Conservation (phyloP, 2,329 filamentous ascomycete species). For the Aureobasidium musti region DNA sequence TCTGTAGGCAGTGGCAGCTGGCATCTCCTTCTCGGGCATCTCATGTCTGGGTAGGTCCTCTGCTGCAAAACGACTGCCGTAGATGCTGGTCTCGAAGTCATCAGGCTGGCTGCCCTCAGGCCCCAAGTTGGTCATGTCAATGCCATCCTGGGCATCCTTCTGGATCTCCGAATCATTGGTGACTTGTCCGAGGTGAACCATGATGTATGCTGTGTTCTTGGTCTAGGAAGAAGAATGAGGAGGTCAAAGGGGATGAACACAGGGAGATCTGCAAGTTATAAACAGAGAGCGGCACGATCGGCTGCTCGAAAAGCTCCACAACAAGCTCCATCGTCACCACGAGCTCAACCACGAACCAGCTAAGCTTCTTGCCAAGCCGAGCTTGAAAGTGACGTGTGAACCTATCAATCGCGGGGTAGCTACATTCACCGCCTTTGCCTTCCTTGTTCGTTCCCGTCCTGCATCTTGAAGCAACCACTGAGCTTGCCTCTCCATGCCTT, state of each 20-base stretch:
- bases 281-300: conserved; percentile 27
- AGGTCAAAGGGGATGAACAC: not conserved
- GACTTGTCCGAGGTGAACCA: conserved; percentile 43
- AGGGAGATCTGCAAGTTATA: conserved; percentile 17
- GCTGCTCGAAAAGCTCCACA: not conserved
- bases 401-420: conserved; percentile 14
- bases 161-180: conserved; percentile 38
- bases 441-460: conserved; percentile 15
- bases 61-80: conserved; percentile 80
- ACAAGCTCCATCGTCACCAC: conserved; percentile 22
- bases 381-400: conserved; percentile 18
- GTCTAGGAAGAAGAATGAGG: not conserved
- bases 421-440: conserved; percentile 2
- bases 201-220: conserved; percentile 31
- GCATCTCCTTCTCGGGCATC: conserved; percentile 92
- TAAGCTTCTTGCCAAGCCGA: conserved; percentile 26
- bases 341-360: conserved; percentile 3
- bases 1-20: conserved; percentile 86
- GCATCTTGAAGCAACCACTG: conserved; percentile 1
- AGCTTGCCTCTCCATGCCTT: not conserved
- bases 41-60: conserved; percentile 77
- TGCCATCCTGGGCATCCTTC: conserved; percentile 42
- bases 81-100: conserved; percentile 75
- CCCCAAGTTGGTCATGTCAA: conserved; percentile 53
- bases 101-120: conserved; percentile 46